These are phyloP conservation scores for Gossypium ekmanianum DNA, from an alignment of 345 rosid species.

Conservation along the genomic window DNA sequence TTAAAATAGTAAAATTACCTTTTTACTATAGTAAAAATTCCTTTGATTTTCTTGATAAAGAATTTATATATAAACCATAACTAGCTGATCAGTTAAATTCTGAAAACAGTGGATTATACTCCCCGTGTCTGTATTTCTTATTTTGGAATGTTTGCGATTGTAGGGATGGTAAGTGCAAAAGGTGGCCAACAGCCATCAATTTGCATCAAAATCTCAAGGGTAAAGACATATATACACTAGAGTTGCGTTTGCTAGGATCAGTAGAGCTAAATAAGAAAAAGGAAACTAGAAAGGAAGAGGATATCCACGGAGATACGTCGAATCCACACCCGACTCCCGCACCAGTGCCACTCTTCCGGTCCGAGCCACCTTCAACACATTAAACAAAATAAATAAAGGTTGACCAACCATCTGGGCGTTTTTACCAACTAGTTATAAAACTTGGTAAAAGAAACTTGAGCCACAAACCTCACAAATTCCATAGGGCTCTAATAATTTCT, in stretches of 20 bases:
- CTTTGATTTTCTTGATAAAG: no score
- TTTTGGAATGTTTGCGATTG: background rate
- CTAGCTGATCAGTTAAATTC: no score
- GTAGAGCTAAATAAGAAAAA: background rate
- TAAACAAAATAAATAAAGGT: background rate
- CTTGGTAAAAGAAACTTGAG: background rate
- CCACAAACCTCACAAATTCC: conserved; percentile 67
- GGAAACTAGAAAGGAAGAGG: conserved; percentile 46
- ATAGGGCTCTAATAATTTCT: conserved; percentile 47
- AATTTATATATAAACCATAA: no score
- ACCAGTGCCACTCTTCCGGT: conserved; percentile 71
- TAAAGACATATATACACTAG: background rate
- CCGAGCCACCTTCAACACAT: conserved; percentile 57
- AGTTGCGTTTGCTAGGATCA: background rate
- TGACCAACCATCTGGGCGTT: background rate
- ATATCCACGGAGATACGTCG: conserved; percentile 57
- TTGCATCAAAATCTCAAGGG: background rate
- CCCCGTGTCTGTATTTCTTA: background rate
- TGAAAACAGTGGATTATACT: background rate
- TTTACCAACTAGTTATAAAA: background rate
- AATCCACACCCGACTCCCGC: conserved; percentile 72
- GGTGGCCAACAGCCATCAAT: background rate
- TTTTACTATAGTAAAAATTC: no score
- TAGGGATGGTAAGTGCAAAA: background rate
- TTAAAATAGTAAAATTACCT: no score